Conservation (phyloP, 2,329 filamentous ascomycete species). For the Neurospora sp. region DNA sequence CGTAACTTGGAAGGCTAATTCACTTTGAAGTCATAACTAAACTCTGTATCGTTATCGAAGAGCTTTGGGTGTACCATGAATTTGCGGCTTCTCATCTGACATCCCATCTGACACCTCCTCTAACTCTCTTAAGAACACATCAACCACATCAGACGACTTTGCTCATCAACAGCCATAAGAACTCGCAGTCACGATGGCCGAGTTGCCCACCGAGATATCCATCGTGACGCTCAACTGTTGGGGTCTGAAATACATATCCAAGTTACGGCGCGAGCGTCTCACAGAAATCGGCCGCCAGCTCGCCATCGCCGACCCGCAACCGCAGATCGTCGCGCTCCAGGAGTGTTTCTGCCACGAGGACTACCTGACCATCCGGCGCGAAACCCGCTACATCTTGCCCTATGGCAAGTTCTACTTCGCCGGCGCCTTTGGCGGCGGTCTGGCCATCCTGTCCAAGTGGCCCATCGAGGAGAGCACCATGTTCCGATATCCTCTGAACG, state of each 20-base stretch:
- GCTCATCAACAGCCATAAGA: neutral
- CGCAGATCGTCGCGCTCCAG: slow-evolving; percentile 85
- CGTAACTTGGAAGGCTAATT: neutral
- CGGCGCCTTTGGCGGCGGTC: slow-evolving; percentile 79
- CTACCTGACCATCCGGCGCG: slow-evolving; percentile 65
- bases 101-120: neutral
- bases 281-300: slow-evolving; percentile 75
- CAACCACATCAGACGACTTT: slow-evolving; percentile 6
- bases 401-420: slow-evolving; percentile 89
- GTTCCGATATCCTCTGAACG: slow-evolving; percentile 82
- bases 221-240: slow-evolving; percentile 92
- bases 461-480: slow-evolving; percentile 85
- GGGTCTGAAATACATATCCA: slow-evolving; percentile 82
- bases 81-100: neutral
- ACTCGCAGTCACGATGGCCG: slow-evolving; percentile 6
- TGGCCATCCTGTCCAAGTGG: slow-evolving; percentile 85
- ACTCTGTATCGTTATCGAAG: neutral
- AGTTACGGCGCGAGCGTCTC: slow-evolving; percentile 67
- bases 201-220: slow-evolving; percentile 52
- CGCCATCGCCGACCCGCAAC: slow-evolving; percentile 53
- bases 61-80: neutral
- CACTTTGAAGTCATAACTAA: neutral
- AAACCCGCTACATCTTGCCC: slow-evolving; percentile 65
- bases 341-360: slow-evolving; percentile 89
- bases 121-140: neutral